Percentiles rank a stretch among this genome's conserved stretches.
These are phyloP conservation scores for Ophiocordyceps robertsii DNA, from an alignment of 2,329 filamentous ascomycete genomes.

Conservation along the genomic window DNA sequence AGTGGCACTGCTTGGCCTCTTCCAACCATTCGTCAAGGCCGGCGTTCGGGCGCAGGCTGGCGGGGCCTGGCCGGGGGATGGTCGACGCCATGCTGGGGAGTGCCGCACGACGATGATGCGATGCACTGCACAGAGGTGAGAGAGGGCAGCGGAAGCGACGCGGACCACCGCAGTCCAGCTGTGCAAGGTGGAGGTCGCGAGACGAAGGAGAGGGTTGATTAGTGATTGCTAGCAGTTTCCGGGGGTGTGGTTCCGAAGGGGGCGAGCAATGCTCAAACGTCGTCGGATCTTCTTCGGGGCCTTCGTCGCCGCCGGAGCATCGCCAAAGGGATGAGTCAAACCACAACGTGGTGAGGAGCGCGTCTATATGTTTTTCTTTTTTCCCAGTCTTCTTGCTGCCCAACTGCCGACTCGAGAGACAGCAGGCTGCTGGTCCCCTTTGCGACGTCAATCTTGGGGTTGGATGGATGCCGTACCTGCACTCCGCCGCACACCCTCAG, in stretches of 20 bases:
- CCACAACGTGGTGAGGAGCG: background rate
- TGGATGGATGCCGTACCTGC: background rate
- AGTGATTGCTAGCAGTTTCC: background rate
- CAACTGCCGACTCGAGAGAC: background rate
- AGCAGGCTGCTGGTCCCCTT: background rate
- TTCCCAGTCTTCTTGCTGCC: too few species aligned
- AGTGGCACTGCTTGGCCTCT: conserved; percentile 93
- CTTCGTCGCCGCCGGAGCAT: background rate
- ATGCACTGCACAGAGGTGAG: background rate
- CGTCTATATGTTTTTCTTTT: too few species aligned
- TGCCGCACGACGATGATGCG: background rate
- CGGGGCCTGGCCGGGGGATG: conserved; percentile 82
- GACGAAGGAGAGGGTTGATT: background rate
- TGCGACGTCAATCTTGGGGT: background rate
- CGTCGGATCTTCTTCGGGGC: conserved; percentile 7
- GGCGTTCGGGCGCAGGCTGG: conserved; percentile 68
- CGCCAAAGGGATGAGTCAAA: background rate
- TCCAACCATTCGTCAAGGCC: conserved; percentile 94
- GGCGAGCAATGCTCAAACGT: background rate
- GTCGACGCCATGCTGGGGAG: conserved; percentile 21
- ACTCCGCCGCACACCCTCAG: background rate
- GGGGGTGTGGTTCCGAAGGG: background rate
- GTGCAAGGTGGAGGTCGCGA: background rate
- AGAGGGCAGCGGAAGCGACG: background rate
- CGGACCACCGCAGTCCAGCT: background rate